These are phyloP conservation scores for Stemphylium vesicarium DNA, from an alignment of 2,329 filamentous ascomycete species.

Conservation along the genomic window DNA sequence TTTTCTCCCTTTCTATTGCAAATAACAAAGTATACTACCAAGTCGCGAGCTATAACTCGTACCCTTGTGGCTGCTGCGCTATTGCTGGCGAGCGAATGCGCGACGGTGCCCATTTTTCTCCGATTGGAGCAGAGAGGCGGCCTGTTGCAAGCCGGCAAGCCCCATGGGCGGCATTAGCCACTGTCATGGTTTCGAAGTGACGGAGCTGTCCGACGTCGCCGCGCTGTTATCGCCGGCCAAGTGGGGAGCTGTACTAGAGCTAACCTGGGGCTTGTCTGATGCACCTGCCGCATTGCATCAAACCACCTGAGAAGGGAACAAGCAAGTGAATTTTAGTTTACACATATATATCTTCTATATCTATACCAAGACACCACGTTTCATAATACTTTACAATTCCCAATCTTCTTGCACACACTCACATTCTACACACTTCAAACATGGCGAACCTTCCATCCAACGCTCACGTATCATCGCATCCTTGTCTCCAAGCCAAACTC, in stretches of 20 bases:
- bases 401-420: background rate
- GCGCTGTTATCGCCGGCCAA: slow-evolving; percentile 15
- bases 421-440: background rate
- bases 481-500: slow-evolving; percentile 86
- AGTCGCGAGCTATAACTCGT: background rate
- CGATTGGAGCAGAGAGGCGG: slow-evolving; percentile 10
- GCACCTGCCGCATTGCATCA: slow-evolving; percentile 16
- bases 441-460: slow-evolving; percentile 58
- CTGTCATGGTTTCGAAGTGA: slow-evolving; percentile 1
- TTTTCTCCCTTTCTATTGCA: background rate
- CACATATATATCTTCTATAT: background rate
- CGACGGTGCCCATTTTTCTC: slow-evolving; percentile 4
- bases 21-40: slow-evolving; percentile 6
- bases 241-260: slow-evolving; percentile 1
- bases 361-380: too few relatives aligned
- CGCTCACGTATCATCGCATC: slow-evolving; percentile 81
- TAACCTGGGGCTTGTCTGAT: slow-evolving; percentile 10
- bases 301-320: background rate
- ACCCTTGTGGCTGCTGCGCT: background rate
- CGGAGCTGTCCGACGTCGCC: slow-evolving; percentile 16
- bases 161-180: background rate
- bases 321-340: slow-evolving; percentile 2
- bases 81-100: background rate
- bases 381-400: too few relatives aligned
- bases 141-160: background rate